Conservation (phyloP, 2,329 filamentous ascomycete genomes). For the Chaetomium olivaceum region DNA sequence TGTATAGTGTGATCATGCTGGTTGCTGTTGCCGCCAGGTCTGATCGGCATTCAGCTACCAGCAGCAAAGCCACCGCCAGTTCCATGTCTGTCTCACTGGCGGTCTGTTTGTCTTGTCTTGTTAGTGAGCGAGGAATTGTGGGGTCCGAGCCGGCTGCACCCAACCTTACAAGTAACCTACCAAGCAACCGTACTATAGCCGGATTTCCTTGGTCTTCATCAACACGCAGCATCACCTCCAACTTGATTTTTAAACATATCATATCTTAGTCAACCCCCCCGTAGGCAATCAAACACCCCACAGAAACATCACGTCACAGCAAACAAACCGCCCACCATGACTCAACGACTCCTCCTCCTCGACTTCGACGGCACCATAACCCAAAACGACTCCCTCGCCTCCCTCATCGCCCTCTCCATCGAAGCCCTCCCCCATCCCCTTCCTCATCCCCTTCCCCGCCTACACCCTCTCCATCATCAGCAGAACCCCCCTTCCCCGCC, state of each 20-base stretch:
- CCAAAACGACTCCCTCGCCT: conserved; percentile 52
- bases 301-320: background rate
- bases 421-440: conserved; percentile 15
- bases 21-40: background rate
- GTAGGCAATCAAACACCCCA: background rate
- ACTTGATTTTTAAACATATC: background rate
- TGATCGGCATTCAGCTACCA: background rate
- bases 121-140: background rate
- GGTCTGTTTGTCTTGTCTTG: background rate
- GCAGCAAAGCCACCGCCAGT: background rate
- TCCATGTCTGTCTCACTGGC: background rate
- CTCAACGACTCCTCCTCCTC: conserved; percentile 45
- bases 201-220: background rate
- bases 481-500: background rate
- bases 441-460: too few relatives aligned
- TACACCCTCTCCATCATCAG: background rate
- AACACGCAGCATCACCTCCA: background rate
- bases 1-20: background rate
- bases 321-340: background rate
- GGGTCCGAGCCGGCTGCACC: background rate
- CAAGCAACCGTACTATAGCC: background rate
- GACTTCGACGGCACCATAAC: conserved; percentile 65
- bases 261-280: too few relatives aligned
- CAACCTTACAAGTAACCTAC: background rate
- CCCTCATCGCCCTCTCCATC: conserved; percentile 49